Base-by-base conservation (phyloP, 306 rosid genomes). In the Sicyos baderoa region DNA sequence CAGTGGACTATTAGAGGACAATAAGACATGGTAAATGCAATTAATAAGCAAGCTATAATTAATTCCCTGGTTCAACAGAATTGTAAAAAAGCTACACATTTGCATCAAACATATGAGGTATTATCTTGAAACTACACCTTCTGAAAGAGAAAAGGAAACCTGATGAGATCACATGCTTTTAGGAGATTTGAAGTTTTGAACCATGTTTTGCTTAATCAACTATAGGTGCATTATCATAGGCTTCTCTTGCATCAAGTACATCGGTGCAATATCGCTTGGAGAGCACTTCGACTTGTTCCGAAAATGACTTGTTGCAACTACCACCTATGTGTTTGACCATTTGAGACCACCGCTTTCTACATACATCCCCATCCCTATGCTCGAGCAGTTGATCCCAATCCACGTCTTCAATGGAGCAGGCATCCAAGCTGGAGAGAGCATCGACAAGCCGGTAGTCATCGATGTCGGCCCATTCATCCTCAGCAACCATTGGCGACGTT, bases 351-450 rank as follows among this genome's bases (percentile, higher is more conserved):
- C 97, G 78, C 80, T 84, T 84, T 82, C 86, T 75, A 77, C 94
- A 87, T 29, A 73, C 40, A 72, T 88, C 87, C 44, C 97, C 96
- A 42, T 83, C 4, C 77, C 96, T 85, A 45, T 87, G 79, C 79
- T 85, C 91, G 62, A 88, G 71, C 82, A 91, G 37, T 74, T 77
- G 7, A 75, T 91, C 96, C 97, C 97, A 91, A 12, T 89, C 91
- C 65, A 91, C 95, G 54, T 89, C 95, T 76, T 87, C 91, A 57
- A 81, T 77, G 74, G 74, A 73, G 74, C 79, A 77, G 55, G 96
- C 96, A 81, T 89, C 96, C 80, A 91, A 78, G 71, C 29, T 21
- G 54, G 35, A 47, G 17, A 91, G 86, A 70, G 91, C 90, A 64
- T 77, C 54, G 7, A 91, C 2, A 71, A 91, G 44, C 74, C 84